phyloP scores from a whole-genome alignment of 805 yeast genomes.

The Candida jianshihensis region DNA sequence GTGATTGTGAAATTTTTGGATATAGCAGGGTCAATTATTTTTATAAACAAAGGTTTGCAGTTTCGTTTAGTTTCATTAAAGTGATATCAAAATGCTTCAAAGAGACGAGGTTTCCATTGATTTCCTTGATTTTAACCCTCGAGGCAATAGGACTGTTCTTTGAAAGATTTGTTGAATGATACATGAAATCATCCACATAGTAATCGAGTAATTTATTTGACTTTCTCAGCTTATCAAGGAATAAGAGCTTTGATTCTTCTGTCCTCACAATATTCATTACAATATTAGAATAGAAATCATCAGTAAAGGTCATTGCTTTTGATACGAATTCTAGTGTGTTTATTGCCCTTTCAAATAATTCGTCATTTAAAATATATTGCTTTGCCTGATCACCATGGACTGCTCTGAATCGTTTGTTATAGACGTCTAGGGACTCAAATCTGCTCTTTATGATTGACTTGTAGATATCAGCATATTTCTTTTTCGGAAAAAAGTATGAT shows the following conservation, averaged over 20 bases:
- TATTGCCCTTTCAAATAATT: conserved; percentile 2
- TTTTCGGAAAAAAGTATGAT: neutral
- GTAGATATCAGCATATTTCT: neutral
- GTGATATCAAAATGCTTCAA: conserved; percentile 10
- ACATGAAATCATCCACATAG: conserved; percentile 1
- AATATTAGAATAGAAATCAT: conserved; percentile 2
- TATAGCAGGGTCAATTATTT: no score
- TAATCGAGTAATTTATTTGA: neutral
- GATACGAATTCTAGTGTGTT: conserved; percentile 8
- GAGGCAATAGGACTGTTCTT: neutral
- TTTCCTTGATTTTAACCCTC: conserved; percentile 3
- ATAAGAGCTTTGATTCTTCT: conserved; percentile 8
- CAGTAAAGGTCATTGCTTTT: conserved; percentile 4
- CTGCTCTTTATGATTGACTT: neutral
- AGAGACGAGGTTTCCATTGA: neutral
- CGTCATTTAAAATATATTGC: no score
- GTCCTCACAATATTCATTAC: conserved; percentile 7
- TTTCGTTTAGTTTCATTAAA: conserved; percentile 11
- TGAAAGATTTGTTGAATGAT: conserved; percentile 1
- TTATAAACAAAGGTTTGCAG: conserved; percentile 5
- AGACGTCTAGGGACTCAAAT: neutral
- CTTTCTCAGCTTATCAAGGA: conserved; percentile 1
- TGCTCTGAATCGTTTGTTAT: neutral
- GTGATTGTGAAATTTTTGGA: no score
- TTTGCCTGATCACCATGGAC: no score